A percentile compares a stretch with the other conserved stretches of the same genome.
Conservation (phyloP, 2,329 filamentous ascomycete species). For the Furcasterigmium furcatum region DNA sequence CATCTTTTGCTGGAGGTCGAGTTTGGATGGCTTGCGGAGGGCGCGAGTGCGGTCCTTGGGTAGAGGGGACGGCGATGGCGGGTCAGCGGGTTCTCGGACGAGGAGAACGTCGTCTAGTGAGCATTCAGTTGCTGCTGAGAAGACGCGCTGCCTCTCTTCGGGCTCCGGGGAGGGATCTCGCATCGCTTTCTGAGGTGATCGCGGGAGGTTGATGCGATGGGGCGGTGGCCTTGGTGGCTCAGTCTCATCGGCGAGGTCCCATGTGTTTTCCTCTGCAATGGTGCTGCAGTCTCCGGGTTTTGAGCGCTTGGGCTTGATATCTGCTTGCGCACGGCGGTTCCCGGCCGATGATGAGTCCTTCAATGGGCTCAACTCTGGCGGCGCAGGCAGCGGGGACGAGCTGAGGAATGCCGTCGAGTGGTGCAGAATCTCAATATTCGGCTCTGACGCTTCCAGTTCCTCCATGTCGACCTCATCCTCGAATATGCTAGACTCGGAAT, state of each 20-base stretch:
- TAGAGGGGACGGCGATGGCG: conserved; percentile 1
- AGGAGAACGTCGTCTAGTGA: conserved; percentile 19
- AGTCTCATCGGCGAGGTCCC: conserved; percentile 31
- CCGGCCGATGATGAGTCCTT: conserved; percentile 34
- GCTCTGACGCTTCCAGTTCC: conserved; percentile 27
- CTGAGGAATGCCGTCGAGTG: conserved; percentile 37
- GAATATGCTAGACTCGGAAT: conserved; percentile 37
- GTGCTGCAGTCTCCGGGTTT: conserved; percentile 40
- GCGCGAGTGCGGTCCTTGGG: not conserved
- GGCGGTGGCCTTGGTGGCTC: conserved; percentile 24
- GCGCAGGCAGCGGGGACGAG: conserved; percentile 44
- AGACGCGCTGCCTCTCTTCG: conserved; percentile 6
- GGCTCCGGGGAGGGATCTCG: conserved; percentile 2
- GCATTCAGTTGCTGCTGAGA: conserved; percentile 15
- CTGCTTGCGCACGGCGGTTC: conserved; percentile 34
- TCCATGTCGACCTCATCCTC: conserved; percentile 39
- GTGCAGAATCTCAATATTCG: conserved; percentile 41
- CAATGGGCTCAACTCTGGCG: conserved; percentile 47
- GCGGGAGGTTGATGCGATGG: conserved; percentile 23
- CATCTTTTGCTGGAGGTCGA: conserved; percentile 1
- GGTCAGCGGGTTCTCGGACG: conserved; percentile 5
- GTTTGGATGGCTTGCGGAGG: not conserved
- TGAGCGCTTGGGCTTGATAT: conserved; percentile 11
- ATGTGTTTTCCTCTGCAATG: conserved; percentile 44
- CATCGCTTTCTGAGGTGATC: conserved; percentile 25